Evolutionary conservation across 768 basidiomycete species (phyloP).

Genomic region (Mycena vulgaris): DNA sequence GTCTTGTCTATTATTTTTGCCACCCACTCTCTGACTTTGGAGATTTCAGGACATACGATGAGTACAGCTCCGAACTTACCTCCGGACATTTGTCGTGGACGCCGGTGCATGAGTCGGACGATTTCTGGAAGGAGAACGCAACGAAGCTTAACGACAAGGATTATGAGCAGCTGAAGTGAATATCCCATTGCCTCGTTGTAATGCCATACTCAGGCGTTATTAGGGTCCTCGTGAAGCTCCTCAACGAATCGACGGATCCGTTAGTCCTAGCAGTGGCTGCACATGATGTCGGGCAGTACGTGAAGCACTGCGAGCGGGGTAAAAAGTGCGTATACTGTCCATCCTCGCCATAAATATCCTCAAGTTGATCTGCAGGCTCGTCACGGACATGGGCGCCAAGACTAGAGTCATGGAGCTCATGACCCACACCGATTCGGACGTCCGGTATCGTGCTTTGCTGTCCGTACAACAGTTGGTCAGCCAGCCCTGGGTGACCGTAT

Average conservation of each 20-base stretch:
- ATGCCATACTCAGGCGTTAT: constrained; percentile 7
- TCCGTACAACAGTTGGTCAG: constrained; percentile 94
- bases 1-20: constrained; percentile 44
- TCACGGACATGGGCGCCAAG: constrained; percentile 92
- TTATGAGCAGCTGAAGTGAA: constrained; percentile 87
- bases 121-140: constrained; percentile 99
- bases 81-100: constrained; percentile 96
- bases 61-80: constrained; percentile 91
- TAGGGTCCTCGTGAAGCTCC: constrained; percentile 82
- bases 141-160: constrained; percentile 88
- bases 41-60: constrained; percentile 88
- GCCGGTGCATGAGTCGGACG: constrained; percentile 95
- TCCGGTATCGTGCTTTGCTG: constrained; percentile 92
- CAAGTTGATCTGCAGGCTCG: constrained; percentile 62
- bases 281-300: constrained; percentile 95
- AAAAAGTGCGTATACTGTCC: constrained; percentile 78
- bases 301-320: constrained; percentile 91
- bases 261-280: constrained; percentile 91
- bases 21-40: background rate
- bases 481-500: constrained; percentile 84
- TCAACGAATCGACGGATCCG: constrained; percentile 80
- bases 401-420: constrained; percentile 92
- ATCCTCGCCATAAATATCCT: background rate
- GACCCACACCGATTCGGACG: constrained; percentile 89
- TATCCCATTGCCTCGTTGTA: constrained; percentile 9